A percentile compares a stretch with the other conserved stretches of the same genome.
These are phyloP conservation scores for Peronosclerospora sorghi DNA, from an alignment of 352 stramenopile genomes.

Conservation along the genomic window DNA sequence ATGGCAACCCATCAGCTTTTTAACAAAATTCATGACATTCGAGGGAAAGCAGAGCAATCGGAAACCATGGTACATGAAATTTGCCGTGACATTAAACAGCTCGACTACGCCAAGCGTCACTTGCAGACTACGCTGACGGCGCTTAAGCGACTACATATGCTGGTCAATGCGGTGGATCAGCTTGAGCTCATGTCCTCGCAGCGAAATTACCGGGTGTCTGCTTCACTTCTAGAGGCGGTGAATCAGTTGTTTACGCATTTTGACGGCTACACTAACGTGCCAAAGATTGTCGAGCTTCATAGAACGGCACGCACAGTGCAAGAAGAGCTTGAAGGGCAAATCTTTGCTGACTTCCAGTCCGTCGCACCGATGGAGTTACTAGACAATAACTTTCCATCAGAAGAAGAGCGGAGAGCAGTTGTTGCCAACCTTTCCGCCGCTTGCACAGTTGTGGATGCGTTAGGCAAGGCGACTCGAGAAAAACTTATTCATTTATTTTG, in stretches of 20 bases:
- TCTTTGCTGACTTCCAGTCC: conserved; percentile 86
- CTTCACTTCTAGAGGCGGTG: conserved; percentile 94
- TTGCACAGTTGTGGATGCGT: conserved; percentile 54
- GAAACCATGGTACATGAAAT: conserved; percentile 97
- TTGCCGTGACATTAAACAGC: conserved; percentile 96
- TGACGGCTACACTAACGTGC: conserved; percentile 87
- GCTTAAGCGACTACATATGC: conserved; percentile 96
- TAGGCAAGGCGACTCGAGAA: conserved; percentile 52
- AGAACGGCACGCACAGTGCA: conserved; percentile 87
- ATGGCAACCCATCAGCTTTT: conserved; percentile 83
- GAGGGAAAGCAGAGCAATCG: conserved; percentile 89
- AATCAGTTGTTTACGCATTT: conserved; percentile 95
- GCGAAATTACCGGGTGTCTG: conserved; percentile 90
- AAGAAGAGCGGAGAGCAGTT: conserved; percentile 52
- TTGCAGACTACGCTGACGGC: conserved; percentile 92
- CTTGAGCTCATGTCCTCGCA: conserved; percentile 69
- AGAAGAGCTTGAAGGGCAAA: conserved; percentile 75
- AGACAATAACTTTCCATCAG: conserved; percentile 59
- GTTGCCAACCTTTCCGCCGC: conserved; percentile 59
- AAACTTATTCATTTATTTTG: conserved; percentile 70
- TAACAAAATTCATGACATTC: conserved; percentile 89
- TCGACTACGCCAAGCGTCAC: conserved; percentile 97
- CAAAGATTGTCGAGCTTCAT: conserved; percentile 89
- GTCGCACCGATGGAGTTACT: conserved; percentile 62
- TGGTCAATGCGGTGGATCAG: conserved; percentile 94